phyloP scores from a whole-genome alignment of 2,329 filamentous ascomycete species.

The Fusarium bulbicola region DNA sequence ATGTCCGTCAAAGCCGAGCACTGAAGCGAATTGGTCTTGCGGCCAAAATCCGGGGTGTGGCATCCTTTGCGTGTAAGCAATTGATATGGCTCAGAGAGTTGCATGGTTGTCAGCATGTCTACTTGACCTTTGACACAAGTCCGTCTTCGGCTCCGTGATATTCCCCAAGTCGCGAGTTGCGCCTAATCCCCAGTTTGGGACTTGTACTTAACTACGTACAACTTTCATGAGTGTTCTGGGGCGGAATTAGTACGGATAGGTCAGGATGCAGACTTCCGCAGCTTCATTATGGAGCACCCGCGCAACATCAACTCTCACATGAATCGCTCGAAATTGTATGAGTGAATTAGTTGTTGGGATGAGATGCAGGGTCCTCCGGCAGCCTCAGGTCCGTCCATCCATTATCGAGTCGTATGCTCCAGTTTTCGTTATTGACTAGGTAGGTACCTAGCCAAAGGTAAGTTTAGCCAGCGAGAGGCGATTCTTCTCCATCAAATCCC shows the following conservation, averaged over 20 bases:
- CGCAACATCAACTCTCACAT: constrained; percentile 11
- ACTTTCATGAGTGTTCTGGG: background rate
- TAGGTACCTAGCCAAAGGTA: background rate
- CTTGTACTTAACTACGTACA: background rate
- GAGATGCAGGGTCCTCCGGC: constrained; percentile 40
- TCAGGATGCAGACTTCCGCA: constrained; percentile 1
- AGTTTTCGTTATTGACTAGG: constrained; percentile 13
- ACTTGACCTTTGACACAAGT: background rate
- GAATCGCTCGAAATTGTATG: constrained; percentile 35
- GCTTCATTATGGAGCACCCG: background rate
- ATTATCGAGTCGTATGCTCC: constrained; percentile 24
- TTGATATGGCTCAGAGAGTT: constrained; percentile 1
- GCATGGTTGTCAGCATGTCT: background rate
- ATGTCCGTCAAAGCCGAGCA: background rate
- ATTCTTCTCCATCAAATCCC: constrained; percentile 27
- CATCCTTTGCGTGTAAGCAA: constrained; percentile 13
- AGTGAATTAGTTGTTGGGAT: constrained; percentile 41
- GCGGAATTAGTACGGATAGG: constrained; percentile 3
- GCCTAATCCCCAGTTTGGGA: constrained; percentile 1
- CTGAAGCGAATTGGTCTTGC: constrained; percentile 15
- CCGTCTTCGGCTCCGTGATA: constrained; percentile 15
- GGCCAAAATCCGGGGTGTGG: constrained; percentile 39
- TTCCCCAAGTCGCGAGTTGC: constrained; percentile 11
- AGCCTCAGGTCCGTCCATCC: constrained; percentile 28
- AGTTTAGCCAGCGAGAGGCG: constrained; percentile 21